Evolutionary conservation across 2,329 filamentous ascomycete genomes (phyloP).

Genomic region (Fusarium sarcochroum): DNA sequence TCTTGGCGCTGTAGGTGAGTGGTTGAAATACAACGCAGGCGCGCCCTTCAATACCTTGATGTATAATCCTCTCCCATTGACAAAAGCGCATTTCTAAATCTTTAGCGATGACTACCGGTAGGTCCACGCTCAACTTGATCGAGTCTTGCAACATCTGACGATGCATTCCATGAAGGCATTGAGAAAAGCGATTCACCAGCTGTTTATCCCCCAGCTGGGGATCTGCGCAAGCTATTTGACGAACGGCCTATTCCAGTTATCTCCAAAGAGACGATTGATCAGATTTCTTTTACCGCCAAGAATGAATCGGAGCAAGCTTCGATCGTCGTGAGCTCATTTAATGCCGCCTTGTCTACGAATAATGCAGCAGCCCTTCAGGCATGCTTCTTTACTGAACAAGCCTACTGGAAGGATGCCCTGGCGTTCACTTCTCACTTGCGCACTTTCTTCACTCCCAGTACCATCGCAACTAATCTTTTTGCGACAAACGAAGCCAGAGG

Average conservation of each 20-base stretch:
- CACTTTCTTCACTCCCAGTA: conserved; percentile 8
- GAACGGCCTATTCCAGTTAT: conserved; percentile 17
- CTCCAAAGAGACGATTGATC: neutral
- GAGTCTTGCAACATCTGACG: too few relatives aligned
- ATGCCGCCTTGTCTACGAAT: neutral
- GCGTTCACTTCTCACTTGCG: conserved; percentile 36
- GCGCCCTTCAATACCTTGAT: too few relatives aligned
- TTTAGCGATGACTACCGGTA: too few relatives aligned
- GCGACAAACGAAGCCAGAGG: conserved; percentile 4
- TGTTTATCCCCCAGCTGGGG: conserved; percentile 1
- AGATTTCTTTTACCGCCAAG: neutral
- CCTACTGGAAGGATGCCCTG: conserved; percentile 37
- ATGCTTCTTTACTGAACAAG: conserved; percentile 24
- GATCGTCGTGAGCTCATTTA: neutral
- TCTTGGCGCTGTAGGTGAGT: too few relatives aligned
- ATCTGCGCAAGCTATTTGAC: conserved; percentile 16
- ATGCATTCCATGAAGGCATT: too few relatives aligned
- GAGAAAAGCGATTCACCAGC: too few relatives aligned
- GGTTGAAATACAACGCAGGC: too few relatives aligned
- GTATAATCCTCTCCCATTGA: too few relatives aligned
- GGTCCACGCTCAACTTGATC: too few relatives aligned
- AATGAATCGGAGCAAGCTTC: neutral
- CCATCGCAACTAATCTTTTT: neutral
- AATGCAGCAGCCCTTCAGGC: neutral
- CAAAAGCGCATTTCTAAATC: too few relatives aligned